Base-by-base conservation (phyloP, 2,329 filamentous ascomycete species). In the Colletotrichum trifolii region DNA sequence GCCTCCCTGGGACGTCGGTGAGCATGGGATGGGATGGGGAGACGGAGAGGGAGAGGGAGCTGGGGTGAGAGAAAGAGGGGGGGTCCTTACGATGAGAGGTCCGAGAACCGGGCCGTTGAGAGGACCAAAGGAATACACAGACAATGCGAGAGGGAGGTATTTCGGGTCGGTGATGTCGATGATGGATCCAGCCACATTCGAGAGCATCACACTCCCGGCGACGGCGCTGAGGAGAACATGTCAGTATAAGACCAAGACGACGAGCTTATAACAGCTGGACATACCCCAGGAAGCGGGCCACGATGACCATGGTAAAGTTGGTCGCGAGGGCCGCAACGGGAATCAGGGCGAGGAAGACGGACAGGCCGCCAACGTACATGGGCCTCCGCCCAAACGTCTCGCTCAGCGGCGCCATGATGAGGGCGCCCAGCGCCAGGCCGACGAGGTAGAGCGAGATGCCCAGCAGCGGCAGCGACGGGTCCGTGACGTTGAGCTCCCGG, bases 371-470 rank as follows among this genome's bases (percentile, higher is more conserved):
- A 2, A 88, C 74, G 67, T 88, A 89, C 36, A 89, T 83, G 46
- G 81, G 82, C 40, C 83, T 71, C 40, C 83, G 75, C 1, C 83
- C 83, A 43, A 83, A 85, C 77, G 85, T 84, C 71, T 86, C 83
- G 39, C 76, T 79, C 7, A 90, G 73, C 0, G 88, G 87, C 1
- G 88, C 88, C 54, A 89, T 79, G 36, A 90, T 75, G 60, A 90
- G 78, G 1, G 84, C 85, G 0, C 88, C 88, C 4, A 84, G 70
- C 3, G 87, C 87, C 45, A 90, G 79, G 12, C 88, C 88, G 38
- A 87, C 73, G 5, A 90, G 79, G 70, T 90, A 90, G 0, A 87
- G 84, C 2, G 88, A 90, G 43, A 90, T 78, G 3, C 87, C 88
- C 2, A 90, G 76, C 1, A 87, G 83, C 2, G 86, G 80, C 4